Percentiles rank a stretch among this genome's conserved stretches.
Conservation (phyloP, 2,329 filamentous ascomycete species). For the Chrysoporthe cubensis region DNA sequence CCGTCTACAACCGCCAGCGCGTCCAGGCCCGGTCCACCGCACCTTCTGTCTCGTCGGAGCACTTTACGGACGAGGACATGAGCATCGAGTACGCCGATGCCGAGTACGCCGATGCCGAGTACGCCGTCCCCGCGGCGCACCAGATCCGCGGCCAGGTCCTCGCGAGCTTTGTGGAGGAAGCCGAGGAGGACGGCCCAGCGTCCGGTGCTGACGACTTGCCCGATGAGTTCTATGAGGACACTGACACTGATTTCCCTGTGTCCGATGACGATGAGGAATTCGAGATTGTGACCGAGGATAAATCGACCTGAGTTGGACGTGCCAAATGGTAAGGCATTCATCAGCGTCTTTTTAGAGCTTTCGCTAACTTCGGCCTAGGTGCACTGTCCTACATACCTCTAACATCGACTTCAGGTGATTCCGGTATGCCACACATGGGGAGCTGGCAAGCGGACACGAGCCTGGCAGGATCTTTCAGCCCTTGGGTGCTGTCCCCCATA, state of each 20-base stretch:
- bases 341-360: neutral
- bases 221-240: slow-evolving; percentile 26
- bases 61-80: slow-evolving; percentile 42
- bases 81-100: slow-evolving; percentile 36
- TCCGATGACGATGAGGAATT: slow-evolving; percentile 5
- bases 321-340: neutral
- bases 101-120: slow-evolving; percentile 37
- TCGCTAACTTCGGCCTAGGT: neutral
- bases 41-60: slow-evolving; percentile 40
- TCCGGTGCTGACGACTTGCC: slow-evolving; percentile 30
- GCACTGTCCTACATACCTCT: too few species aligned
- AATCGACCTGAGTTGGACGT: neutral
- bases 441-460: too few species aligned
- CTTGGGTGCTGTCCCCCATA: too few species aligned
- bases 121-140: slow-evolving; percentile 28
- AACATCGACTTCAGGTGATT: too few species aligned
- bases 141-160: slow-evolving; percentile 33
- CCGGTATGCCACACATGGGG: too few species aligned
- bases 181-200: slow-evolving; percentile 13
- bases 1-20: slow-evolving; percentile 37
- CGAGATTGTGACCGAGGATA: slow-evolving; percentile 6
- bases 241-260: neutral
- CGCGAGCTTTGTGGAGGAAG: slow-evolving; percentile 27
- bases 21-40: slow-evolving; percentile 40
- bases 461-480: too few species aligned